These are phyloP conservation scores for Corniculantispora saksenae DNA, from an alignment of 2,329 filamentous ascomycete species.

Conservation along the genomic window DNA sequence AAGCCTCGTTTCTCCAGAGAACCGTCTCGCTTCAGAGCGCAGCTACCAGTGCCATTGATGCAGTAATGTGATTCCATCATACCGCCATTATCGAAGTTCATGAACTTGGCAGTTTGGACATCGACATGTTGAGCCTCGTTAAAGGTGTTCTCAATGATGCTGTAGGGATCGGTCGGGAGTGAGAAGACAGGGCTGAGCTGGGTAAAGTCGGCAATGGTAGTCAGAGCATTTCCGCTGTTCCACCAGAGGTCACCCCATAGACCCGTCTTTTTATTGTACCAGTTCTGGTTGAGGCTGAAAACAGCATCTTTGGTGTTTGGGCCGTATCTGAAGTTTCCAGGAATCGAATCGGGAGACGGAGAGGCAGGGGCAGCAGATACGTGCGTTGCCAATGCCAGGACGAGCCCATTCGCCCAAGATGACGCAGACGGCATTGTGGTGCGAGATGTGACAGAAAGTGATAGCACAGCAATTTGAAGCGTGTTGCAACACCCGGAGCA, in stretches of 20 bases:
- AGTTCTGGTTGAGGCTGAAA: conserved; percentile 52
- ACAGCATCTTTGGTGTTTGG: conserved; percentile 36
- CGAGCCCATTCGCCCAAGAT: background rate
- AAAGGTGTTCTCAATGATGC: conserved; percentile 48
- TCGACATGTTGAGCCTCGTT: conserved; percentile 43
- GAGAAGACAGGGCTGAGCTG: conserved; percentile 34
- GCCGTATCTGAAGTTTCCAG: conserved; percentile 32
- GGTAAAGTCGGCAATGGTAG: conserved; percentile 59
- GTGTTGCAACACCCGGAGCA: background rate
- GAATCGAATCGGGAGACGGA: conserved; percentile 17
- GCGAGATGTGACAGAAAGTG: background rate
- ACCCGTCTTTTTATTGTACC: conserved; percentile 62
- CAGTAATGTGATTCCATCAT: conserved; percentile 41
- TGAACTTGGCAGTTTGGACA: conserved; percentile 40
- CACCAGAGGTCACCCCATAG: conserved; percentile 71
- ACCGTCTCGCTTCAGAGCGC: conserved; percentile 23
- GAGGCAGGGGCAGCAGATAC: background rate
- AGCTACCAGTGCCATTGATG: conserved; percentile 25
- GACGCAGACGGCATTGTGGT: background rate
- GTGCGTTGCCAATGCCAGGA: background rate
- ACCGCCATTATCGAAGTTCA: conserved; percentile 34
- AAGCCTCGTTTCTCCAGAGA: conserved; percentile 38
- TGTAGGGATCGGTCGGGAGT: conserved; percentile 40
- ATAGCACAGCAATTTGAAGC: background rate
- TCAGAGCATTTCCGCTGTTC: conserved; percentile 70